Evolutionary conservation across 2,329 filamentous ascomycete genomes (phyloP).

Genomic region (Cladophialophora chaetospira): DNA sequence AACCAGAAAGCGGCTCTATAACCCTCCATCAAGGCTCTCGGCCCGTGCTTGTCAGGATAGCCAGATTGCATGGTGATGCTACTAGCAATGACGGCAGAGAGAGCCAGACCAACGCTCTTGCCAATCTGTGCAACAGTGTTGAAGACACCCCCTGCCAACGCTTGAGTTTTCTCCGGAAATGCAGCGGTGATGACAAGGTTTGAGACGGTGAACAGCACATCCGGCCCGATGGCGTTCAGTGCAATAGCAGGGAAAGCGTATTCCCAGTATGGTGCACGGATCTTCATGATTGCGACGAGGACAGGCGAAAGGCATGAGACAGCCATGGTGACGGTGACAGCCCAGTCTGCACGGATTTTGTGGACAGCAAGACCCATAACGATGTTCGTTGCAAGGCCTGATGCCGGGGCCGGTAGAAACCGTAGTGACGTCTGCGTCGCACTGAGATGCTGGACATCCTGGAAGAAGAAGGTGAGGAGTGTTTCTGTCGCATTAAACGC

Average conservation of each 20-base stretch:
- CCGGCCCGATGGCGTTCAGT: slow-evolving; percentile 33
- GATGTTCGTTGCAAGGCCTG: slow-evolving; percentile 44
- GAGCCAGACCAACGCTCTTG: slow-evolving; percentile 55
- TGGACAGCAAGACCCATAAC: slow-evolving; percentile 51
- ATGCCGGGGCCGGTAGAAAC: slow-evolving; percentile 46
- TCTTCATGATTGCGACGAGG: slow-evolving; percentile 55
- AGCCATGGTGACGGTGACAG: slow-evolving; percentile 45
- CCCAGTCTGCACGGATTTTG: slow-evolving; percentile 44
- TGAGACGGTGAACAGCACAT: slow-evolving; percentile 57
- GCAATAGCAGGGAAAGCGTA: slow-evolving; percentile 46
- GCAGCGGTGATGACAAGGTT: slow-evolving; percentile 55
- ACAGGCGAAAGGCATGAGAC: slow-evolving; percentile 52
- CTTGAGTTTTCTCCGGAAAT: slow-evolving; percentile 59
- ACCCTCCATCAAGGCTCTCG: slow-evolving; percentile 48
- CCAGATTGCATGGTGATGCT: slow-evolving; percentile 42
- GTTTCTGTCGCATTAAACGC: slow-evolving; percentile 51
- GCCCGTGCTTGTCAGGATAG: slow-evolving; percentile 33
- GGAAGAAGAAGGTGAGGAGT: slow-evolving; percentile 40
- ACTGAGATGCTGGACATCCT: slow-evolving; percentile 51
- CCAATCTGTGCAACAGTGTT: slow-evolving; percentile 62
- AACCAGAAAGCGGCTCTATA: slow-evolving; percentile 59
- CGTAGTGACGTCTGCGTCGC: slow-evolving; percentile 49
- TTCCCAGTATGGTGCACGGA: slow-evolving; percentile 54
- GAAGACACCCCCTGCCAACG: slow-evolving; percentile 63
- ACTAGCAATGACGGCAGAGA: slow-evolving; percentile 52